Base-by-base conservation (phyloP, 1,284 basidiomycete species). In the Pholiota adiposa region DNA sequence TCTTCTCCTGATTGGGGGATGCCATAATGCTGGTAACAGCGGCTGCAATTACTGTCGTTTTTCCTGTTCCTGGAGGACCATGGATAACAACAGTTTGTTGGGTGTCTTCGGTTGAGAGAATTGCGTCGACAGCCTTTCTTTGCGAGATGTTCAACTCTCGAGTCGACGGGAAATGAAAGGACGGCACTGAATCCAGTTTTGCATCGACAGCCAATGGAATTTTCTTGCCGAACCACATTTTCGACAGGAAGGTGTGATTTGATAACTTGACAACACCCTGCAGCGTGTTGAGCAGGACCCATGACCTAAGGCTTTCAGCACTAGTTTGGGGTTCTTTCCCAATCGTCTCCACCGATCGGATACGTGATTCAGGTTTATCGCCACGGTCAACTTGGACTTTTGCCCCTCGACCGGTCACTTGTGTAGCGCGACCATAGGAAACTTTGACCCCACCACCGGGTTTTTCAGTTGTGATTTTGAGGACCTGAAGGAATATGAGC, bases 11-110 rank as follows among this genome's bases (percentile, higher is more conserved):
- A 3, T 68, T 72, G 50, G 64, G 68, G 16, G 55, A 59, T 16
- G 66, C 51, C 31, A 77, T 74, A 34, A 79, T 76, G 49, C 75
- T 65, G 18, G 74, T 70, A 2, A 89, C 87, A 75, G 73, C 83
- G 7, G 83, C 79, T 1, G 87, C 85, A 65, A 89, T 89, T 1
- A 87, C 85, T 31, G 82, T 83, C 0, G 86, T 87, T 69, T 88
- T 87, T 1, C 86, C 84, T 48, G 81, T 80, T 5, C 83, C 83
- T 31, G 83, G 82, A 40, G 81, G 82, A 7, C 89, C 88, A 60
- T 87, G 85, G n/a, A 88, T 77, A 23, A 87, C 67, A 5, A 80
- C 78, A 9, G 89, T 69, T 43, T 77, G 74, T 61, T 80, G 64
- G 0, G 72, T 46, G 46, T 82, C 72, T 12, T 71, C 64, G 1